Base-by-base conservation (phyloP, 352 stramenopile species). In the Phytophthora tentaculata region DNA sequence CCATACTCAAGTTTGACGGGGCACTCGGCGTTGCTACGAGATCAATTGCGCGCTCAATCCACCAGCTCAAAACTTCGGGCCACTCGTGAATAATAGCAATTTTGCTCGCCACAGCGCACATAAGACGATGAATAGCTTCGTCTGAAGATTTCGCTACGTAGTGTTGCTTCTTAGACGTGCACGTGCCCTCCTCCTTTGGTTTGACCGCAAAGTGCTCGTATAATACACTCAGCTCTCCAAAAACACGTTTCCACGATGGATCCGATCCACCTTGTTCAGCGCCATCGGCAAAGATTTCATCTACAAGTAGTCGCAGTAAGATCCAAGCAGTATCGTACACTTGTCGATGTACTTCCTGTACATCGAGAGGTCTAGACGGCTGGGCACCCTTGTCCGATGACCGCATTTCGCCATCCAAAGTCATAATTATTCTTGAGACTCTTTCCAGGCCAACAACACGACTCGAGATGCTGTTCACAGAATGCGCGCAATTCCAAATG, bases 401-500 rank as follows among this genome's bases (percentile, higher is more conserved):
- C 23, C 39, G 29, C 13, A 54, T 39, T 12, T 58, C 48, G 20
- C 53, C 39, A 35, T 44, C 48, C 20, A 76, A 28, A 23, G 28
- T 19, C 13, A 73, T 19, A n/a, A 76, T 37, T 48, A 76, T 48
- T 39, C 52, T 64, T 20, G 69, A 55, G 20, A 52, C 54, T 60
- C 20, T 44, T 23, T 70, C 58, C 19, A 76, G 29, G 2, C 41
- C 57, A 56, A 59, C 9, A 47, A 73, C 29, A 32, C 64, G 69
- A 14, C 39, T 64, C 8, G 69, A 41, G 14, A 54, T 54, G 32
- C 28, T 66, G 19, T 65, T 48, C 45, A 76, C 44, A 1, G 69
- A 69, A 58, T 76, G 53, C 20, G 64, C 64, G 23, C 66, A 70
- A 49, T 76, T 73, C 64, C 64, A 73, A 48, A 73, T n/a, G 41